phyloP scores from a whole-genome alignment of 805 yeast species.

The Nadsonia fulvescens region DNA sequence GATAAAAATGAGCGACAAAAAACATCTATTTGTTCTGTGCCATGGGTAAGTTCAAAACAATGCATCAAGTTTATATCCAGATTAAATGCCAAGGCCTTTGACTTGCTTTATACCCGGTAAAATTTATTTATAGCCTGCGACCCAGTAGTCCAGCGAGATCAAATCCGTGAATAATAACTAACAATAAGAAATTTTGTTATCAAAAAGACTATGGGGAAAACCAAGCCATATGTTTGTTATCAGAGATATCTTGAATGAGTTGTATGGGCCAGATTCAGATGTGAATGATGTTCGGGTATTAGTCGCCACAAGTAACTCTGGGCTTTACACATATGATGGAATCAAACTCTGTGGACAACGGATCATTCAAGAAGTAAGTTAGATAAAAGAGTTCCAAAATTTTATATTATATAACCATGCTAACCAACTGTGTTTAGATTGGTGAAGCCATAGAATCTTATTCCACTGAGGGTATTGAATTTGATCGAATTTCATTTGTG shows the following conservation, averaged over 20 bases:
- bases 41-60: constrained; percentile 41
- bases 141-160: too few relatives aligned
- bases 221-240: constrained; percentile 36
- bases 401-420: too few relatives aligned
- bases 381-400: too few relatives aligned
- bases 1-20: too few relatives aligned
- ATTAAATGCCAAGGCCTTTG: too few relatives aligned
- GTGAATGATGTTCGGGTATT: constrained; percentile 16
- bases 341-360: constrained; percentile 33
- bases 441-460: constrained; percentile 21
- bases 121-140: too few relatives aligned
- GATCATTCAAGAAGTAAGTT: constrained; percentile 22
- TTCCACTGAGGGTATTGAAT: constrained; percentile 20
- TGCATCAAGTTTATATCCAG: constrained; percentile 1
- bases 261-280: constrained; percentile 14
- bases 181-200: neutral
- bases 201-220: constrained; percentile 40
- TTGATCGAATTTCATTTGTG: constrained; percentile 48
- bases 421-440: too few relatives aligned
- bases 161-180: too few relatives aligned
- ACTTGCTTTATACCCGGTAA: too few relatives aligned
- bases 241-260: constrained; percentile 24
- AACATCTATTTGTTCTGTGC: constrained; percentile 50
- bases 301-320: constrained; percentile 42
- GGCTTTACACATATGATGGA: constrained; percentile 75